Evolutionary conservation across 768 basidiomycete species (phyloP).

Genomic region (Collybia mongolica): DNA sequence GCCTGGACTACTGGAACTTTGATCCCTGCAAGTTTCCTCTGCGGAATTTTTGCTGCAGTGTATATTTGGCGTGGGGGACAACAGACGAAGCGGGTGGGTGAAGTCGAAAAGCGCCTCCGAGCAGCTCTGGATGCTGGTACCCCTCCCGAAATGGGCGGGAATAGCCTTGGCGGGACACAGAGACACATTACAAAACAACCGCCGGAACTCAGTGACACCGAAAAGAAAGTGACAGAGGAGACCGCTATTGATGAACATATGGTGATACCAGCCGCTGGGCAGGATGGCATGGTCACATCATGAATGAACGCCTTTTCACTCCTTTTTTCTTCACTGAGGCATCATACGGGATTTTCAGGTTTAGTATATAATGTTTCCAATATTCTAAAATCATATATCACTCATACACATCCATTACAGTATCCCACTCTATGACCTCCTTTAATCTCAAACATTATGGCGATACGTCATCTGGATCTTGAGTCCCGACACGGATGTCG

Average conservation of each 20-base stretch:
- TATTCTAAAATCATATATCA: not conserved
- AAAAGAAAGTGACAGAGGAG: constrained; percentile 1
- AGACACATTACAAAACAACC: constrained; percentile 6
- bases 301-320: not conserved
- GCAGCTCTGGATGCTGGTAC: constrained; percentile 31
- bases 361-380: not conserved
- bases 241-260: constrained; percentile 37
- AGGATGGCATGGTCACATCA: constrained; percentile 14
- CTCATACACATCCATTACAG: too few relatives aligned
- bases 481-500: too few relatives aligned
- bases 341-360: not conserved
- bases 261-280: constrained; percentile 28
- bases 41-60: constrained; percentile 72
- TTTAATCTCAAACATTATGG: not conserved
- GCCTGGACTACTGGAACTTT: constrained; percentile 67
- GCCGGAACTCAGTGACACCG: too few relatives aligned
- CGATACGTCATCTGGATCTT: too few relatives aligned
- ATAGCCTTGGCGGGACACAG: constrained; percentile 7
- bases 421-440: not conserved
- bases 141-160: constrained; percentile 2
- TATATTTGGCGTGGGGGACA: constrained; percentile 74
- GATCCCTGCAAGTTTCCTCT: constrained; percentile 73
- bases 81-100: constrained; percentile 63
- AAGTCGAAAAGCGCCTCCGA: constrained; percentile 61
- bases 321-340: not conserved